These are phyloP conservation scores for Fusarium chaquense DNA, from an alignment of 2,329 filamentous ascomycete genomes.

Conservation along the genomic window DNA sequence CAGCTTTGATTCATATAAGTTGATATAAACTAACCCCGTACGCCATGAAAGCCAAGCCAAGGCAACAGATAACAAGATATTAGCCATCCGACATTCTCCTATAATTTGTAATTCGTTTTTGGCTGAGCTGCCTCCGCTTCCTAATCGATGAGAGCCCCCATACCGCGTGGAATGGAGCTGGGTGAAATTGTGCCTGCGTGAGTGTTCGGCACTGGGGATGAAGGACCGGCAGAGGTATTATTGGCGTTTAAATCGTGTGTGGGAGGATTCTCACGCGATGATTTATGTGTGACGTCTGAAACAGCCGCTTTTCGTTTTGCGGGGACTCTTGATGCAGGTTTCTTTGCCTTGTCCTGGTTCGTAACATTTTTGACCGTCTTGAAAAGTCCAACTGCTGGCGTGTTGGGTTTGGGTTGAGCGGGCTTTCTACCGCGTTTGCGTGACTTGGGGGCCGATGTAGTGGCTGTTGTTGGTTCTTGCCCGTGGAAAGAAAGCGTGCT, in stretches of 20 bases:
- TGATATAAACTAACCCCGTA: constrained; percentile 30
- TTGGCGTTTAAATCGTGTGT: constrained; percentile 25
- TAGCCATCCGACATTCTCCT: constrained; percentile 9
- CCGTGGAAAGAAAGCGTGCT: constrained; percentile 62
- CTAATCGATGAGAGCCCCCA: constrained; percentile 55
- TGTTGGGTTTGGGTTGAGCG: constrained; percentile 54
- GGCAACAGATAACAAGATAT: constrained; percentile 26
- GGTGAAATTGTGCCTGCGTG: constrained; percentile 55
- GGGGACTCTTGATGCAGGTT: constrained; percentile 10
- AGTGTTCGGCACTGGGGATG: constrained; percentile 36
- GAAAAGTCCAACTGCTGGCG: constrained; percentile 27
- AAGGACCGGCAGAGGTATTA: constrained; percentile 20
- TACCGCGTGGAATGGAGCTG: constrained; percentile 56
- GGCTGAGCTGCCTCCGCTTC: neutral
- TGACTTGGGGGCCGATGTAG: constrained; percentile 47
- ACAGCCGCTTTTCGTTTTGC: constrained; percentile 10
- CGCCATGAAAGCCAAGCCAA: constrained; percentile 36
- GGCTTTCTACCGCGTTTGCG: constrained; percentile 51
- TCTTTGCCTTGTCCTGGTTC: constrained; percentile 37
- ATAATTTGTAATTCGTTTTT: constrained; percentile 1
- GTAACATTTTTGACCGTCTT: constrained; percentile 42
- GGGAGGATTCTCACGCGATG: constrained; percentile 15
- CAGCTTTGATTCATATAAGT: constrained; percentile 12
- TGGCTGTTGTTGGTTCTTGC: constrained; percentile 33
- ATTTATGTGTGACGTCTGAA: constrained; percentile 23